Evolutionary conservation across 2,329 filamentous ascomycete species (phyloP).

Genomic region (Alternaria longipes): DNA sequence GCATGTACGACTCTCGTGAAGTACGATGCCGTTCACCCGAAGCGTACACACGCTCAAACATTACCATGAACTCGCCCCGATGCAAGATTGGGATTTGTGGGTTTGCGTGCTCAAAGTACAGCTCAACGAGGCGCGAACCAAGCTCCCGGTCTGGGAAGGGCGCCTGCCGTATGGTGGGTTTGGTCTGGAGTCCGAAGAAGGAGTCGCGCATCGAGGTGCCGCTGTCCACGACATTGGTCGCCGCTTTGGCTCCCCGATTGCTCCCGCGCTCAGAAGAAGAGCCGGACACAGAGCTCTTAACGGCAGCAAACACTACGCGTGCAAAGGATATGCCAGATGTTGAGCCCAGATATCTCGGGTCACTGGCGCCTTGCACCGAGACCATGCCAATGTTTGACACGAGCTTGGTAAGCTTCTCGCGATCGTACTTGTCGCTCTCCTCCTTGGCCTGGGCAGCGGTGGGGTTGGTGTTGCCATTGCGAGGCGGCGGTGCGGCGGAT

Average conservation of each 20-base stretch:
- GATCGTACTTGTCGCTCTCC: slow-evolving; percentile 63
- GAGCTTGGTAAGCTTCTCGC: slow-evolving; percentile 70
- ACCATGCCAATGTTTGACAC: slow-evolving; percentile 78
- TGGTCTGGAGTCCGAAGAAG: slow-evolving; percentile 95
- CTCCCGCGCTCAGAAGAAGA: slow-evolving; percentile 69
- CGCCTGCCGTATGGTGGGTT: slow-evolving; percentile 84
- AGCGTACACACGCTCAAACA: slow-evolving; percentile 84
- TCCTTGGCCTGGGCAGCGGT: slow-evolving; percentile 30
- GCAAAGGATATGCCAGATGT: slow-evolving; percentile 94
- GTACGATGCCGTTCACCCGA: slow-evolving; percentile 72
- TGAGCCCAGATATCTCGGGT: slow-evolving; percentile 82
- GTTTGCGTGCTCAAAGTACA: slow-evolving; percentile 97
- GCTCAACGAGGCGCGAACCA: slow-evolving; percentile 74
- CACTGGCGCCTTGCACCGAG: slow-evolving; percentile 78
- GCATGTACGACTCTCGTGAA: slow-evolving; percentile 85
- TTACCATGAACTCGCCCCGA: slow-evolving; percentile 84
- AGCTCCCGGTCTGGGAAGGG: slow-evolving; percentile 82
- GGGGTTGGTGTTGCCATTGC: slow-evolving; percentile 32
- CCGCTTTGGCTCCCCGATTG: slow-evolving; percentile 64
- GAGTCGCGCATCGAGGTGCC: slow-evolving; percentile 91
- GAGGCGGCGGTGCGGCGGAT: slow-evolving; percentile 28
- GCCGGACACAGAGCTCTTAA: slow-evolving; percentile 75
- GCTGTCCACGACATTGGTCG: slow-evolving; percentile 60
- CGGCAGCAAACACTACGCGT: slow-evolving; percentile 90
- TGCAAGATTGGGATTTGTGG: slow-evolving; percentile 95